Conservation (phyloP, 2,329 filamentous ascomycete genomes). For the Beauveria rudraprayagi region DNA sequence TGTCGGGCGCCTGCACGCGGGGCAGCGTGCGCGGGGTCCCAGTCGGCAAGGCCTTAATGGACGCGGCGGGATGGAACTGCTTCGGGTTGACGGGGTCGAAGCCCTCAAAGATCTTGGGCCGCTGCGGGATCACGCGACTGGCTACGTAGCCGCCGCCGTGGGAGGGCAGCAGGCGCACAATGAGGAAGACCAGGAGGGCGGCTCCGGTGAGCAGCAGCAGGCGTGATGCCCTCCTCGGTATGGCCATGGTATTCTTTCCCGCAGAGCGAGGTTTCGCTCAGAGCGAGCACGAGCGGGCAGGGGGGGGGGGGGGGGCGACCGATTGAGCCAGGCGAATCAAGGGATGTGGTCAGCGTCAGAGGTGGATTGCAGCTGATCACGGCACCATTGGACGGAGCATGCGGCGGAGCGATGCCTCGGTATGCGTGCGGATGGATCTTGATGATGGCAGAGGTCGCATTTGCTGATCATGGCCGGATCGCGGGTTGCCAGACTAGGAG, state of each 20-base stretch:
- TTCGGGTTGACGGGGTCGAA: constrained; percentile 8
- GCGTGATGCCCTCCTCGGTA: constrained; percentile 19
- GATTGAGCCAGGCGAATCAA: neutral
- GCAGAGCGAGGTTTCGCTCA: neutral
- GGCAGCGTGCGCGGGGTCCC: constrained; percentile 19
- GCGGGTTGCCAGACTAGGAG: neutral
- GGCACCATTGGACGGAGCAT: constrained; percentile 2
- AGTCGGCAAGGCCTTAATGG: constrained; percentile 30
- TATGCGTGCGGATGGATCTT: constrained; percentile 1
- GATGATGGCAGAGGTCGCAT: neutral
- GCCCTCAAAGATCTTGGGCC: constrained; percentile 4
- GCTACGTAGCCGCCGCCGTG: constrained; percentile 15
- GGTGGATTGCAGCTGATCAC: neutral
- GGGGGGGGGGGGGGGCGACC: neutral
- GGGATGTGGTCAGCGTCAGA: neutral
- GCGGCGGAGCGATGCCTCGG: neutral
- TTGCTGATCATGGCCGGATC: neutral
- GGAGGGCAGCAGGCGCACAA: constrained; percentile 17
- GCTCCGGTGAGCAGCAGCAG: constrained; percentile 17
- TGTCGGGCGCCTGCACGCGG: constrained; percentile 33
- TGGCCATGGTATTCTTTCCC: constrained; percentile 10
- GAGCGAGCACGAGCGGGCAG: neutral
- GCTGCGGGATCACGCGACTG: constrained; percentile 14
- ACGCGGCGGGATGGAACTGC: constrained; percentile 21
- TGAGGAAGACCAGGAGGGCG: constrained; percentile 16